A percentile compares a stretch with the other conserved stretches of the same genome.
phyloP scores from a whole-genome alignment of 306 rosid species.

The Begonia masoniana region DNA sequence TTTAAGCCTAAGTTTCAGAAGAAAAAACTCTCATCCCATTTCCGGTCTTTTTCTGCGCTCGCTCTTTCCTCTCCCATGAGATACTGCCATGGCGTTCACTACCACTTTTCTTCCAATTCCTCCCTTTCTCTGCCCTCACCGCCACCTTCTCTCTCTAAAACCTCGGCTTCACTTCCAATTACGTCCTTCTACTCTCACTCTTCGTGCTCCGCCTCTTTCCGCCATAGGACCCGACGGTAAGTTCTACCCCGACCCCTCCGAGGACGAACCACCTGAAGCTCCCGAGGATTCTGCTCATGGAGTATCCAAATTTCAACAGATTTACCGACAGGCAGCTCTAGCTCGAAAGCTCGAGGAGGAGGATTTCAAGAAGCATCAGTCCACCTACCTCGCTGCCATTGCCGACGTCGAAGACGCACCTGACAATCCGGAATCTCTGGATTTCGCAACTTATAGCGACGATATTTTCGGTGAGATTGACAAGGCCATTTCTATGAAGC shows the following conservation, averaged over 20 bases:
- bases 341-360: constrained; percentile 56
- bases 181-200: constrained; percentile 11
- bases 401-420: constrained; percentile 70
- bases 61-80: constrained; percentile 2
- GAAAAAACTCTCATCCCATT: not conserved
- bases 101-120: constrained; percentile 42
- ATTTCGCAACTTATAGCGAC: constrained; percentile 30
- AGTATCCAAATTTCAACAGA: constrained; percentile 63
- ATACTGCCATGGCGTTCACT: constrained; percentile 41
- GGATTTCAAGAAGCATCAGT: constrained; percentile 58
- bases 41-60: not conserved
- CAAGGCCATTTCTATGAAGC: constrained; percentile 71
- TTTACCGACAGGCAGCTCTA: constrained; percentile 62
- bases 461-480: constrained; percentile 84
- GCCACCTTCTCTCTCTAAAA: constrained; percentile 13
- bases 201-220: constrained; percentile 22
- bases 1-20: too few species aligned
- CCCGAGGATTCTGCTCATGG: constrained; percentile 67
- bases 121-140: constrained; percentile 21
- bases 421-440: constrained; percentile 15
- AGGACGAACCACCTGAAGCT: constrained; percentile 82
- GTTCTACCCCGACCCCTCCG: constrained; percentile 67
- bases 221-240: constrained; percentile 58
- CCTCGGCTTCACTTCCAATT: constrained; percentile 15
- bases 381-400: constrained; percentile 74